A percentile compares a stretch with the other conserved stretches of the same genome.
These are phyloP conservation scores for Diaporthe helianthi DNA, from an alignment of 2,329 filamentous ascomycete genomes.

Conservation along the genomic window DNA sequence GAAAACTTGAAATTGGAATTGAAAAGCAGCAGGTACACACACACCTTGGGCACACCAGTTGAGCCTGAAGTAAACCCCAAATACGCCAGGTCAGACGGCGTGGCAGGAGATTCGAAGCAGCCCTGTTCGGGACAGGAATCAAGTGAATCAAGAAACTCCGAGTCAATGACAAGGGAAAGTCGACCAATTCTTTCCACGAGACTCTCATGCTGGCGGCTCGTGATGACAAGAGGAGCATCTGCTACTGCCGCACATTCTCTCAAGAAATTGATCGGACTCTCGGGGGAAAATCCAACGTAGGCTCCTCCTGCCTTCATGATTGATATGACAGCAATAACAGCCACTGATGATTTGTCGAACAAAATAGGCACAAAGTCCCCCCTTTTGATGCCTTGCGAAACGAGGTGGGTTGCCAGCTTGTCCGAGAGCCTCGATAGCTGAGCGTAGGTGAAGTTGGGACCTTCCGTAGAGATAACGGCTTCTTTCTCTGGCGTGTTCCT, in stretches of 20 bases:
- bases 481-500: neutral
- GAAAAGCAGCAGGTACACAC: neutral
- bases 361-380: neutral
- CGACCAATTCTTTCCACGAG: neutral
- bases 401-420: neutral
- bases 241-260: neutral
- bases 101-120: neutral
- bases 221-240: neutral
- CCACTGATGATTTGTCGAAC: neutral
- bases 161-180: neutral
- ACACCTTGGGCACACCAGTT: neutral
- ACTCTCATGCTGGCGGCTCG: neutral
- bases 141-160: neutral
- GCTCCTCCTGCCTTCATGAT: neutral
- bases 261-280: neutral
- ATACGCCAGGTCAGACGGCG: neutral
- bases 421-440: neutral
- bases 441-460: neutral
- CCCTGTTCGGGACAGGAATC: neutral
- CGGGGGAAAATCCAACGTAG: neutral
- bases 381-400: neutral
- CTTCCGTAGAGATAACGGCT: neutral
- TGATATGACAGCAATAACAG: neutral
- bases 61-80: neutral
- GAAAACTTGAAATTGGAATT: neutral